These are phyloP conservation scores for Penicillium sp. DNA, from an alignment of 2,329 filamentous ascomycete species.

Conservation along the genomic window DNA sequence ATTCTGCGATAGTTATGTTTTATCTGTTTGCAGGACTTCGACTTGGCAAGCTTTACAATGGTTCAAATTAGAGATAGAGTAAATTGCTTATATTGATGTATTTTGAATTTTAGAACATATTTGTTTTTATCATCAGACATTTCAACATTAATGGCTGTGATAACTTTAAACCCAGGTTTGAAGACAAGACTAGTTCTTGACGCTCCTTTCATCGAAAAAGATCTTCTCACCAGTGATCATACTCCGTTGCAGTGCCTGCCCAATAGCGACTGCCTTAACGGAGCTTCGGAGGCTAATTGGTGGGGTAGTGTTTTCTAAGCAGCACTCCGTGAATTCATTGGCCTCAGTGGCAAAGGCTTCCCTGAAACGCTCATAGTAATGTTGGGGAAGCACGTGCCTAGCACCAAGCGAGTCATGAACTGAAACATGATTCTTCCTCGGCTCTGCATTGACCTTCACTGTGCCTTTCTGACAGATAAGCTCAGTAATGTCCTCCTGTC, in stretches of 20 bases:
- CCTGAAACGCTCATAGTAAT: conserved; percentile 64
- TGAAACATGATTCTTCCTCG: conserved; percentile 54
- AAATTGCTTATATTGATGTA: too few relatives aligned
- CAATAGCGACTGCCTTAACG: conserved; percentile 58
- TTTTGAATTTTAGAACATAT: too few relatives aligned
- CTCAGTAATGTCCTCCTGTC: conserved; percentile 65
- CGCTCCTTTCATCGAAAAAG: conserved; percentile 30
- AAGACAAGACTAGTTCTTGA: background rate
- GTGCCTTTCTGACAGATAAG: conserved; percentile 65
- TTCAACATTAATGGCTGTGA: too few relatives aligned
- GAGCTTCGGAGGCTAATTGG: conserved; percentile 58
- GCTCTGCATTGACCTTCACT: conserved; percentile 59
- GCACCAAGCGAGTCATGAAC: conserved; percentile 55
- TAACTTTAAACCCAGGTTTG: too few relatives aligned
- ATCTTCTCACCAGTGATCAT: conserved; percentile 55
- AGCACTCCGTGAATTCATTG: conserved; percentile 60
- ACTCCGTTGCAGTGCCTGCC: conserved; percentile 56
- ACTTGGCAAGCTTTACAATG: too few relatives aligned
- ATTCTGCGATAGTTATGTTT: too few relatives aligned
- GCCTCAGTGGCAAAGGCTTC: conserved; percentile 63
- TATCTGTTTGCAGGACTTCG: too few relatives aligned
- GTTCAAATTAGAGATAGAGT: too few relatives aligned
- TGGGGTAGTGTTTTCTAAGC: conserved; percentile 55
- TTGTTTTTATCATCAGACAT: too few relatives aligned
- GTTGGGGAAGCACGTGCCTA: conserved; percentile 56